Evolutionary conservation across 176 grass and related monocot species (phyloP), one percentile per base, ranked within the genome.

Genomic region (Leersia perrieri): DNA sequence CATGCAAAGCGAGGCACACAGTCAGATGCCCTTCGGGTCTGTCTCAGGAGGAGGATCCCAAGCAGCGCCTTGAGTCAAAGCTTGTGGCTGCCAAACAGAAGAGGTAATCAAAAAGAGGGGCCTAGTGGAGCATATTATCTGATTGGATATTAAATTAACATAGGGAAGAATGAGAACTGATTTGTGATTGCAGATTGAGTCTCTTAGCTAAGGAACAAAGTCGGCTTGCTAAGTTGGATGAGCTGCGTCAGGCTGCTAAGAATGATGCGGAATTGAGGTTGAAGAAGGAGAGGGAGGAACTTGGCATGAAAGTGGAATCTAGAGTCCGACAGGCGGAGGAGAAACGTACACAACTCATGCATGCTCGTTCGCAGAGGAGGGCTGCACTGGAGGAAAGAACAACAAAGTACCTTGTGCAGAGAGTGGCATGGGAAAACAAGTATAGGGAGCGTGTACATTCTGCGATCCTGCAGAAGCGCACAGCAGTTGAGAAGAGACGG

Each of bases 401-500:
- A 71, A 83, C 79, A 26, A 88, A 25, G 60, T 98, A 73, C 39
- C 78, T 94, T n/a, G 44, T 83, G 25, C 90, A 94, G 63, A 82
- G 86, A 44, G 14, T 79, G 80, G 45, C 83, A 49, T 75, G 66
- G 42, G 90, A 98, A 70, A 90, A 83, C 49, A 98, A 86, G 61
- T 94, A 98, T 77, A 94, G 84, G 80, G 95, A 97, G 76, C 60
- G 83, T 85, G 94, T 97, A 39, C 83, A 69, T 20, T 94, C 91
- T 66, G 91, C 89, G 30, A 92, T 97, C 32, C 68, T 83, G 33
- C 94, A 97, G 80, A 97, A 97, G 81, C 62, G 91, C 31, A 82
- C 70, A 72, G 87, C 94, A 76, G 91, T 89, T 75, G 94, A 97
- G 85, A 90, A 88, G 72, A 94, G 85, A 80, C 83, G 87, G 35